These are phyloP conservation scores for Camellia granthamiana DNA, from an alignment of 148 eudicot species.

Conservation along the genomic window DNA sequence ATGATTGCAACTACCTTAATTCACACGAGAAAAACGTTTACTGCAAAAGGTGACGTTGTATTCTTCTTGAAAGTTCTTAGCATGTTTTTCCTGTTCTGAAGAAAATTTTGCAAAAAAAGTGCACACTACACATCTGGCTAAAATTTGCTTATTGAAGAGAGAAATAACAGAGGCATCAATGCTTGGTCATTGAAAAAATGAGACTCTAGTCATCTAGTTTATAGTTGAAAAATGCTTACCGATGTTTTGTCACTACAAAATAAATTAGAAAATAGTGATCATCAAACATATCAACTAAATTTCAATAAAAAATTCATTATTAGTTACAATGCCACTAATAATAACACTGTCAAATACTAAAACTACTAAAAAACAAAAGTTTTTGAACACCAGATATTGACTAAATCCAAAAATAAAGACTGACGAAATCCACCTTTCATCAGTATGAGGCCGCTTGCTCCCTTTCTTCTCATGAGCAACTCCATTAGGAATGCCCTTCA, in stretches of 20 bases:
- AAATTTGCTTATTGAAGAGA: background rate
- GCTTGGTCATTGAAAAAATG: background rate
- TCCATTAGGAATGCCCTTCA: constrained; percentile 74
- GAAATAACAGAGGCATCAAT: background rate
- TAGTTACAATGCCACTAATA: background rate
- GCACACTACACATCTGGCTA: background rate
- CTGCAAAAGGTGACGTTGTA: background rate
- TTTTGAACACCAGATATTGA: background rate
- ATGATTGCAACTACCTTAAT: background rate
- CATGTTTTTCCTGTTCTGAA: too few relatives aligned
- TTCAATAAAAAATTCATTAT: background rate
- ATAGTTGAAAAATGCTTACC: background rate
- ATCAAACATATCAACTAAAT: constrained; percentile 3
- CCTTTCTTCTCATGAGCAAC: constrained; percentile 70
- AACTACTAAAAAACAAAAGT: background rate
- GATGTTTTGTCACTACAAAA: background rate
- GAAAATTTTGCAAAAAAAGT: too few relatives aligned
- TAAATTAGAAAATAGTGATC: background rate
- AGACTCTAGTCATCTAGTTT: background rate
- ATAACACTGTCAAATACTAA: background rate
- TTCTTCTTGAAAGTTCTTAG: background rate
- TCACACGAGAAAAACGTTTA: background rate
- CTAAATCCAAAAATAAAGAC: background rate
- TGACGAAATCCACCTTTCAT: constrained; percentile 60
- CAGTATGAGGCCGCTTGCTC: constrained; percentile 71